Percentiles rank a stretch among this genome's conserved stretches.
Evolutionary conservation across 2,329 filamentous ascomycete species (phyloP).

Genomic region (Fusarium irregulare): DNA sequence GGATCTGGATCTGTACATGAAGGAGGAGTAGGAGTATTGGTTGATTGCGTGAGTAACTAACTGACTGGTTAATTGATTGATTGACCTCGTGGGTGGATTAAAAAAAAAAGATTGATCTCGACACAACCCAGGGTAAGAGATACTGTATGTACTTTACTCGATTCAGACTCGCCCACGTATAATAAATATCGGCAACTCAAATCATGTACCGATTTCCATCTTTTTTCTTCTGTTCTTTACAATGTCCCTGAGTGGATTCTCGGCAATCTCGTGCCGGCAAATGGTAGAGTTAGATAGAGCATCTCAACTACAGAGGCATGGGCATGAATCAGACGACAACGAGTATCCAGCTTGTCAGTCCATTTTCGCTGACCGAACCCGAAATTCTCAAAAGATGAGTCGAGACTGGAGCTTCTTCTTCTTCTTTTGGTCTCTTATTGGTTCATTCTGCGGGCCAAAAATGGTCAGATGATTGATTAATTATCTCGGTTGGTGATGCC

Average conservation of each 20-base stretch:
- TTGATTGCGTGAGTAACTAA: neutral
- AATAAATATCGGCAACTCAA: slow-evolving; percentile 4
- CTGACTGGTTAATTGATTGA: neutral
- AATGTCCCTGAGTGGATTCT: slow-evolving; percentile 25
- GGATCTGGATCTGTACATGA: neutral
- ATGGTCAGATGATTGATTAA: slow-evolving; percentile 4
- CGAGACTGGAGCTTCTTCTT: slow-evolving; percentile 14
- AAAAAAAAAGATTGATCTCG: slow-evolving; percentile 3
- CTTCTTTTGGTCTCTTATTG: slow-evolving; percentile 10
- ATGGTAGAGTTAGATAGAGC: slow-evolving; percentile 15
- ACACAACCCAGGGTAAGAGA: slow-evolving; percentile 3
- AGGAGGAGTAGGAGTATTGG: neutral
- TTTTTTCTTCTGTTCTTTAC: neutral
- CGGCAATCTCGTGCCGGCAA: slow-evolving; percentile 39
- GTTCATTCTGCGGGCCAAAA: slow-evolving; percentile 13
- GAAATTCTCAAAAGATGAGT: slow-evolving; percentile 22
- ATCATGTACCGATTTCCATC: slow-evolving; percentile 21
- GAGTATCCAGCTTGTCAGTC: slow-evolving; percentile 3
- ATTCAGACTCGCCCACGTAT: slow-evolving; percentile 35
- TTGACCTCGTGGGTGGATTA: slow-evolving; percentile 32
- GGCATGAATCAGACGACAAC: slow-evolving; percentile 22
- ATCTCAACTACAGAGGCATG: neutral
- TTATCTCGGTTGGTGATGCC: neutral
- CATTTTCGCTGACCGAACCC: slow-evolving; percentile 41
- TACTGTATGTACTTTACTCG: slow-evolving; percentile 23